Evolutionary conservation across 2,329 filamentous ascomycete species (phyloP), one percentile per base, ranked within the genome.

Genomic region (Diplodia sapinea): DNA sequence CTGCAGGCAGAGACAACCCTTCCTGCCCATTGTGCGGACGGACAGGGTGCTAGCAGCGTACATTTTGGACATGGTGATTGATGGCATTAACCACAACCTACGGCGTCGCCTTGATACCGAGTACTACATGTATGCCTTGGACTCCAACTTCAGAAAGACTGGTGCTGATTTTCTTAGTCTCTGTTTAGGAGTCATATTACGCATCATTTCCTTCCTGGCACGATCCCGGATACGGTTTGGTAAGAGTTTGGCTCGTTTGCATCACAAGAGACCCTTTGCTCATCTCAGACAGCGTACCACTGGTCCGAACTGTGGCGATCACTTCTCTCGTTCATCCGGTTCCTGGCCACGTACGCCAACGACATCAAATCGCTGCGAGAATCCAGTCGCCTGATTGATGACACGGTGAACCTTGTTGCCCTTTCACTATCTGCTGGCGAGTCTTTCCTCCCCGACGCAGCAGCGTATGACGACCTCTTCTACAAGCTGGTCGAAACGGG

Each of bases 401-500:
- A 89, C 40, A 86, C 97, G 1, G 89, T 95, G 63, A 93, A 95
- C 74, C 82, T 97, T 6, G 84, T 97, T 49, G 92, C 92, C 1
- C 86, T 97, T 49, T 91, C 92, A 2, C 84, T 99, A 8, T 95
- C 92, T 1, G 88, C 89, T 2, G 95, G 95, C 7, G 95, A 98
- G 77, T 89, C 91, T 2, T 98, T 99, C 79, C 85, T 99, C 8
- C 95, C 94, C 0, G 92, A 91, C 36, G 89, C 93, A 0, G 87
- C 91, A 20, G 89, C 92, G 1, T 98, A 98, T 78, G 95, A 99
- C 74, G 95, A 99, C 75, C 84, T 99, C 0, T 98, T 99, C 81
- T 99, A 99, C 86, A 99, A 99, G 80, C 87, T 98, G 1, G 93
- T 98, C 31, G 95, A 99, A 79, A 91, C 90, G 1, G 93, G 94